A percentile compares a stretch with the other conserved stretches of the same genome.
Evolutionary conservation across 148 eudicot species (phyloP).

Genomic region (Chenopodium formosanum): DNA sequence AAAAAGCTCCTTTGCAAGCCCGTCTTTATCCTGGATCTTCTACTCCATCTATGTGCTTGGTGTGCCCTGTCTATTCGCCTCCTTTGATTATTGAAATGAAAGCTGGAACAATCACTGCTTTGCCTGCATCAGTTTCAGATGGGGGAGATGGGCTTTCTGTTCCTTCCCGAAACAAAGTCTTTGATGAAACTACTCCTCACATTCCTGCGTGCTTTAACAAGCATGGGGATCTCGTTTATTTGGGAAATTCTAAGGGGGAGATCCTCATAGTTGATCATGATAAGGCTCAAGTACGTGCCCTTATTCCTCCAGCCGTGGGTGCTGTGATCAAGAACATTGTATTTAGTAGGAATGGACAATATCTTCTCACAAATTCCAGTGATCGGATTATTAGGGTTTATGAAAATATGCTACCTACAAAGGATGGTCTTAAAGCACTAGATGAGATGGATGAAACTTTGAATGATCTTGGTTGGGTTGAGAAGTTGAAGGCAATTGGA

Average conservation of each 20-base stretch:
- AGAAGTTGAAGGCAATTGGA: constrained; percentile 71
- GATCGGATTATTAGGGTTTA: constrained; percentile 84
- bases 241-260: constrained; percentile 93
- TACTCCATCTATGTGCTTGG: constrained; percentile 71
- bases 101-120: constrained; percentile 44
- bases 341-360: constrained; percentile 72
- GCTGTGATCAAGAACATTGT: constrained; percentile 79
- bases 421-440: constrained; percentile 55
- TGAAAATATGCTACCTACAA: constrained; percentile 74
- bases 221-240: constrained; percentile 85
- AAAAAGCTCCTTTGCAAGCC: constrained; percentile 78
- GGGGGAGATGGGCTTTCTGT: constrained; percentile 41
- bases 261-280: constrained; percentile 72
- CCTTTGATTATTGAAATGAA: constrained; percentile 76
- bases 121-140: constrained; percentile 72
- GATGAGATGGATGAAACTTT: constrained; percentile 34
- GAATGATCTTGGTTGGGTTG: constrained; percentile 50
- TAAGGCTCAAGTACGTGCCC: constrained; percentile 48
- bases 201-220: constrained; percentile 94
- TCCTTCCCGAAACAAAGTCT: constrained; percentile 66
- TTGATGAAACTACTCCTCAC: constrained; percentile 71
- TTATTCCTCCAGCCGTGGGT: constrained; percentile 61
- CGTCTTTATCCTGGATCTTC: constrained; percentile 82
- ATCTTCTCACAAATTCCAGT: constrained; percentile 93
- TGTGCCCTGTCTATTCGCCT: constrained; percentile 83